Evolutionary conservation across 108 stramenopile genomes (phyloP), one percentile per base, ranked within the genome.

Genomic region (Chaetoceros tenuissimus): DNA sequence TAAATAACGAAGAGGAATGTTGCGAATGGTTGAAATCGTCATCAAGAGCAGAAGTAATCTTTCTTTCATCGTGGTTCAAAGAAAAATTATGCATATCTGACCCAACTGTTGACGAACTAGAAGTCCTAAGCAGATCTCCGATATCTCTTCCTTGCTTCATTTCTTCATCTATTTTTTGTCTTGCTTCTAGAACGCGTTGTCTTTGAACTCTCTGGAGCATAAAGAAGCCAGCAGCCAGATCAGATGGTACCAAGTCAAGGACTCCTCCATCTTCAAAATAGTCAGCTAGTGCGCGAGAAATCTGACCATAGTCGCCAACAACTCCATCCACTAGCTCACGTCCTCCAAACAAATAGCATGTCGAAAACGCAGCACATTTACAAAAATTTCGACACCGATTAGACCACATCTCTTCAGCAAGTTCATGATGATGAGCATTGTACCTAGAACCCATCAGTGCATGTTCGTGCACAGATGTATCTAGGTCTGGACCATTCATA

Each of bases 331-430:
- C 53, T 31, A 85, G 56, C 19, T 85, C 80, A 28, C 75, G 70
- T 30, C 92, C 92, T 18, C 92, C 92, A 65, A 89, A 94, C 43
- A 94, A 43, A 57, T 76, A 94, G 54, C 92, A 94, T 10, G 87
- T 94, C 46, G 75, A 59, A 13, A 76, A 51, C 0, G 68, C 56
- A 18, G 77, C 56, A 34, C 75, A 87, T 52, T 84, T 73, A 62
- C 84, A 92, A 62, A 58, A 64, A 45, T 23, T 47, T n/a, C 60
- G 64, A 57, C 90, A 87, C 60, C 75, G 77, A 55, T 77, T 68
- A 28, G 76, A 64, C 78, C 68, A 82, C 66, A 76, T 74, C 59
- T 88, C 77, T 55, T 82, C 77, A 1, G 64, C 60, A 21, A 79
- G 31, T 24, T 72, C 66, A 27, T 75, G 71, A 30, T 59, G 55